These are phyloP conservation scores for Phascolomyces articulosus DNA, from an alignment of 371 early-diverging fungal species.

Conservation along the genomic window DNA sequence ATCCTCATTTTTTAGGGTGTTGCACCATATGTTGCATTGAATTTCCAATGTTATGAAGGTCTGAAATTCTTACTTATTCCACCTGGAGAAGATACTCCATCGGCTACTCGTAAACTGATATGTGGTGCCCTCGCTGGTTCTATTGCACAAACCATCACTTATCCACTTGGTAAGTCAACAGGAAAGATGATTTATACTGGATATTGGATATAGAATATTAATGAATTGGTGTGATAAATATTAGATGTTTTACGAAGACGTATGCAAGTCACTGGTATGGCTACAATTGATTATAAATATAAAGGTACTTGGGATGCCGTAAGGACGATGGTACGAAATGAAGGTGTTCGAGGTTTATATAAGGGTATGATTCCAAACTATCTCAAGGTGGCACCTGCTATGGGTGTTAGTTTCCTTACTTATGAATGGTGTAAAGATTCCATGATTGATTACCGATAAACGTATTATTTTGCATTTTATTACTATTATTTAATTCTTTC, in stretches of 20 bases:
- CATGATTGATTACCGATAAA: constrained; percentile 38
- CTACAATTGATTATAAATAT: constrained; percentile 72
- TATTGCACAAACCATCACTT: constrained; percentile 88
- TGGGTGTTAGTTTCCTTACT: constrained; percentile 84
- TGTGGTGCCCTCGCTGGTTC: constrained; percentile 93
- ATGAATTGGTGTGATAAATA: no score
- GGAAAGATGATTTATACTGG: no score
- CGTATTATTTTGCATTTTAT: background rate
- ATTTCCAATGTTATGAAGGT: constrained; percentile 86
- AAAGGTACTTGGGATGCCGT: constrained; percentile 76
- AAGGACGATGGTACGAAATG: constrained; percentile 70
- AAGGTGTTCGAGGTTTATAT: constrained; percentile 60
- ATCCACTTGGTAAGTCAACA: constrained; percentile 67
- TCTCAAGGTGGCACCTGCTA: constrained; percentile 86
- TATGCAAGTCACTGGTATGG: constrained; percentile 89
- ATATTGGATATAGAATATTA: no score
- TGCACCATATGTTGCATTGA: constrained; percentile 85
- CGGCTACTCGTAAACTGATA: constrained; percentile 67
- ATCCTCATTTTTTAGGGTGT: constrained; percentile 69
- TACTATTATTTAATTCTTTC: background rate
- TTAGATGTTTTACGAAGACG: constrained; percentile 82
- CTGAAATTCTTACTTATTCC: constrained; percentile 75
- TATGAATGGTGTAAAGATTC: constrained; percentile 76
- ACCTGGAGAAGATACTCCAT: constrained; percentile 60
- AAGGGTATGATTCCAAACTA: constrained; percentile 83